Evolutionary conservation across 1,284 basidiomycete species (phyloP).

Genomic region (Papiliotrema flavescens): DNA sequence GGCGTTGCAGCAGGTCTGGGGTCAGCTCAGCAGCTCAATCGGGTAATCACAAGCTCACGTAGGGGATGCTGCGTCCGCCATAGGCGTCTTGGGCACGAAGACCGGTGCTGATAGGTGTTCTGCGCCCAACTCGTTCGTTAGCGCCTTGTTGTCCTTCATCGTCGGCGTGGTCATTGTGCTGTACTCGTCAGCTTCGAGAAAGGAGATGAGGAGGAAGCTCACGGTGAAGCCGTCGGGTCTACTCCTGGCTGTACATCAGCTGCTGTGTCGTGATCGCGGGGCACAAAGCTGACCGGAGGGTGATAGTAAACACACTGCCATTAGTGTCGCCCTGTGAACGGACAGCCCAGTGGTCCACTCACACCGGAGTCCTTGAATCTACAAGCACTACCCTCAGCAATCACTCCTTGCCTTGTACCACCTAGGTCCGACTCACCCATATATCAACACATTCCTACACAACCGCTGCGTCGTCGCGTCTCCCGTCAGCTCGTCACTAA

Average conservation of each 20-base stretch:
- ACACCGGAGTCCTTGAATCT: slow-evolving; percentile 76
- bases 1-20: too few relatives aligned
- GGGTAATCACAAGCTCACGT: slow-evolving; percentile 10
- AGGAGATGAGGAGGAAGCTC: neutral
- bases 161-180: slow-evolving; percentile 5
- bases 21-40: too few relatives aligned
- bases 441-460: slow-evolving; percentile 81
- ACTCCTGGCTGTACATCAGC: slow-evolving; percentile 5
- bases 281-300: slow-evolving; percentile 60
- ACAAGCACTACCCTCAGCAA: slow-evolving; percentile 59
- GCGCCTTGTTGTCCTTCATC: slow-evolving; percentile 1
- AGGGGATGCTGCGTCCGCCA: slow-evolving; percentile 20
- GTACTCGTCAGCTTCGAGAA: neutral
- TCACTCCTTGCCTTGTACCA: neutral
- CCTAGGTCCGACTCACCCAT: slow-evolving; percentile 59
- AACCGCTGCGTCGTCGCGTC: slow-evolving; percentile 57
- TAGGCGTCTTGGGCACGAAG: slow-evolving; percentile 69
- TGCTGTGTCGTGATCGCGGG: neutral
- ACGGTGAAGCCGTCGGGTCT: neutral
- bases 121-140: slow-evolving; percentile 51
- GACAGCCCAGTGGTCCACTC: slow-evolving; percentile 13
- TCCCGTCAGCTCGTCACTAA: neutral
- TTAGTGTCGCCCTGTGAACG: slow-evolving; percentile 8
- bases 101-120: slow-evolving; percentile 60
- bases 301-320: slow-evolving; percentile 68